Percentiles rank a stretch among this genome's conserved stretches.
phyloP scores from a whole-genome alignment of 2,329 filamentous ascomycete species.

The Lachnellula subtilissima region DNA sequence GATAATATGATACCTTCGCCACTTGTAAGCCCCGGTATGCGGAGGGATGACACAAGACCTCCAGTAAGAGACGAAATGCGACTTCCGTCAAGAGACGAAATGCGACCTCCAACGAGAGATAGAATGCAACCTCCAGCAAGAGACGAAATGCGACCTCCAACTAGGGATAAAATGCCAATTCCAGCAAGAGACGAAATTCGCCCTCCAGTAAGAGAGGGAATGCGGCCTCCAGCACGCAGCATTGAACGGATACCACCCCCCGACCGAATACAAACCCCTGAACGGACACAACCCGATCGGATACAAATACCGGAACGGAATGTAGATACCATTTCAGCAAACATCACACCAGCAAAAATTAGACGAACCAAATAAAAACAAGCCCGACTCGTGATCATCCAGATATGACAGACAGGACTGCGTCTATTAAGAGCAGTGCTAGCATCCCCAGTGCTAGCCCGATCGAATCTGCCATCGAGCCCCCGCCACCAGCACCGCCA shows the following conservation, averaged over 20 bases:
- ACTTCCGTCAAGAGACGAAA: no score
- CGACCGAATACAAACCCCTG: slow-evolving; percentile 14
- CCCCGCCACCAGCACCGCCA: slow-evolving; percentile 6
- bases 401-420: slow-evolving; percentile 4
- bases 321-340: not conserved
- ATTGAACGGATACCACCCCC: slow-evolving; percentile 26
- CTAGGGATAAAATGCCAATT: no score
- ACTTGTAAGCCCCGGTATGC: slow-evolving; percentile 32
- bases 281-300: not conserved
- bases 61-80: slow-evolving; percentile 25
- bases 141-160: no score
- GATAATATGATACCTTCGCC: slow-evolving; percentile 34
- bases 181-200: no score
- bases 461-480: not conserved
- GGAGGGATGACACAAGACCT: slow-evolving; percentile 31
- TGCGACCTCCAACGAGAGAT: no score
- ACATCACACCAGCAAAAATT: slow-evolving; percentile 4
- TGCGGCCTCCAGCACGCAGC: slow-evolving; percentile 26
- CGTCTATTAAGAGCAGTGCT: slow-evolving; percentile 7
- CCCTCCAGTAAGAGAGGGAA: no score
- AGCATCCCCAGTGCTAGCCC: slow-evolving; percentile 1
- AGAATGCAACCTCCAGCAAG: no score
- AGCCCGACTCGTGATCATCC: slow-evolving; percentile 7
- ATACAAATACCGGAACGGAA: slow-evolving; percentile 1
- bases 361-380: slow-evolving; percentile 6